Evolutionary conservation across 306 rosid genomes (phyloP).

Genomic region (Cicer arietinum): DNA sequence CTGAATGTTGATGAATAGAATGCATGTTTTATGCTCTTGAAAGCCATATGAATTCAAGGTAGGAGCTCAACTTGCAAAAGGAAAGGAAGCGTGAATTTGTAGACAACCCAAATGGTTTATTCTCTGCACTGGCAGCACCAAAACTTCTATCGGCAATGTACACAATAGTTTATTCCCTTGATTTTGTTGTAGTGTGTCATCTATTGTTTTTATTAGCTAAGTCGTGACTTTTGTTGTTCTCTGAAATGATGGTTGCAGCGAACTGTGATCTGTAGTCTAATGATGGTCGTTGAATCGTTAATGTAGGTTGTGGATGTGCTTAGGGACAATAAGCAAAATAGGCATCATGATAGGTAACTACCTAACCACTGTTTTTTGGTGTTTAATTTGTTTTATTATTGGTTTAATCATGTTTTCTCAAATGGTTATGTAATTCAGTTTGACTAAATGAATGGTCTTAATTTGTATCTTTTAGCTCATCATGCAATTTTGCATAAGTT

Average conservation of each 20-base stretch:
- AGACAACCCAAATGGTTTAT: constrained; percentile 89
- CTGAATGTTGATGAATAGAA: constrained; percentile 40
- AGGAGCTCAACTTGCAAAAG: constrained; percentile 83
- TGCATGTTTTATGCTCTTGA: constrained; percentile 41
- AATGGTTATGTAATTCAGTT: not conserved
- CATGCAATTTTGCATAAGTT: not conserved
- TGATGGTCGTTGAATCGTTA: constrained; percentile 11
- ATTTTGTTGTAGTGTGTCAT: constrained; percentile 19
- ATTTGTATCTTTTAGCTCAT: not conserved
- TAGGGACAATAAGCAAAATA: constrained; percentile 81
- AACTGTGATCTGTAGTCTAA: constrained; percentile 54
- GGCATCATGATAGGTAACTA: constrained; percentile 91
- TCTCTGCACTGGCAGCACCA: constrained; percentile 97
- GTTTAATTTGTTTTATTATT: not conserved
- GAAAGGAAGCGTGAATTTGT: constrained; percentile 93
- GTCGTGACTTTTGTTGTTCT: not conserved
- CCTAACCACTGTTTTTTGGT: not conserved
- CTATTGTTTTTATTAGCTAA: constrained; percentile 1
- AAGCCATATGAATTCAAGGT: constrained; percentile 91
- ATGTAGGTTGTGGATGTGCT: constrained; percentile 90
- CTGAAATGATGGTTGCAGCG: constrained; percentile 61
- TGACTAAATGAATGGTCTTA: not conserved
- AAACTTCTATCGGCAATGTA: constrained; percentile 93
- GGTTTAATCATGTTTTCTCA: not conserved
- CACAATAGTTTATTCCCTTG: constrained; percentile 45